Evolutionary conservation across 768 basidiomycete species (phyloP).

Genomic region (Rhizopogon roseolus): DNA sequence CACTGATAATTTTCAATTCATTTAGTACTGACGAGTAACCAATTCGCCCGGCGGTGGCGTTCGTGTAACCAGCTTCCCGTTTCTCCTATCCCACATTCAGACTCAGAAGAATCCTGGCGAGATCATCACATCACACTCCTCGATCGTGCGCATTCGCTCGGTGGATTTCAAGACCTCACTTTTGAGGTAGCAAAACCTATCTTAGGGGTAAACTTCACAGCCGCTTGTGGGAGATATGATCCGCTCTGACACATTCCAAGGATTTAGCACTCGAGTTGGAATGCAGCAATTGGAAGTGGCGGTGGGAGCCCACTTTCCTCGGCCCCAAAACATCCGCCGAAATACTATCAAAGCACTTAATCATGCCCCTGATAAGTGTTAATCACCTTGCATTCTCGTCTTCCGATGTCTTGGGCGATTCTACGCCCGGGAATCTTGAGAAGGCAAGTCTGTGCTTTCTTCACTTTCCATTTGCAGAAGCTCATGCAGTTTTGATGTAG

Average conservation of each 20-base stretch:
- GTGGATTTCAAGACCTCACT: slow-evolving; percentile 47
- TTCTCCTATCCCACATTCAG: slow-evolving; percentile 22
- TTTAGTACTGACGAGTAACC: slow-evolving; percentile 49
- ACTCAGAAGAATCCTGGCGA: slow-evolving; percentile 63
- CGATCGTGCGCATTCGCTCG: slow-evolving; percentile 56
- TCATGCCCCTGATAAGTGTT: slow-evolving; percentile 69
- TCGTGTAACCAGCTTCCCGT: slow-evolving; percentile 41
- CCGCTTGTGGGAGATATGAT: slow-evolving; percentile 1
- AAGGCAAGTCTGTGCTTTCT: slow-evolving; percentile 39
- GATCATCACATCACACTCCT: slow-evolving; percentile 49
- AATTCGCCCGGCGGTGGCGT: slow-evolving; percentile 69
- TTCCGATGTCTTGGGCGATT: slow-evolving; percentile 49
- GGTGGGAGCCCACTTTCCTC: slow-evolving; percentile 69
- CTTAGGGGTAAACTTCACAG: slow-evolving; percentile 43
- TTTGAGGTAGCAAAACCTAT: slow-evolving; percentile 58
- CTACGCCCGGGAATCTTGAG: slow-evolving; percentile 57
- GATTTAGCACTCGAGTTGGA: slow-evolving; percentile 63
- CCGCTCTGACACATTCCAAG: slow-evolving; percentile 32
- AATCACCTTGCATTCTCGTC: slow-evolving; percentile 66
- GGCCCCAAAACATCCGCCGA: slow-evolving; percentile 65
- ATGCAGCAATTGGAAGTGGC: slow-evolving; percentile 63
- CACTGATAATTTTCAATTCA: slow-evolving; percentile 9
- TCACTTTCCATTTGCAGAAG: slow-evolving; percentile 2
- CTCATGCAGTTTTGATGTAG: slow-evolving; percentile 29
- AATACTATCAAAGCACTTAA: slow-evolving; percentile 72